Conservation (phyloP, 2,329 filamentous ascomycete species). For the Ceratocystis albifundus region DNA sequence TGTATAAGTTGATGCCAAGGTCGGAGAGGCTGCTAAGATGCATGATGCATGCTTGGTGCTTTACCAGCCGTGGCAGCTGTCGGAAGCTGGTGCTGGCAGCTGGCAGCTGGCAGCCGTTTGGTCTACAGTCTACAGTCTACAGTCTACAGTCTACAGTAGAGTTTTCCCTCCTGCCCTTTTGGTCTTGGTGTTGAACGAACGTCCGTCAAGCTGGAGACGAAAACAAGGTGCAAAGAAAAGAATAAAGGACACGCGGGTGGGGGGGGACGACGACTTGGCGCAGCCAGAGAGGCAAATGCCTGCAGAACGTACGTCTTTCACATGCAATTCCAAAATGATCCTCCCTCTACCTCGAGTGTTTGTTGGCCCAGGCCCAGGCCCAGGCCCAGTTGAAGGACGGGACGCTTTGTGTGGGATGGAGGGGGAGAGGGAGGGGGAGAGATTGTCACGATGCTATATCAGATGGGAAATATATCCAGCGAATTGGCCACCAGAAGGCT, state of each 20-base stretch:
- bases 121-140: no score
- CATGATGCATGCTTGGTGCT: no score
- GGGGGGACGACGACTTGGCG: no score
- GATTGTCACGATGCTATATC: background rate
- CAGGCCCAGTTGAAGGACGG: background rate
- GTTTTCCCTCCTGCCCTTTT: no score
- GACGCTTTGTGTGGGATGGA: slow-evolving; percentile 1
- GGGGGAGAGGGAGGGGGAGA: background rate
- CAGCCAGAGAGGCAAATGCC: background rate
- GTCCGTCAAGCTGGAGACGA: background rate
- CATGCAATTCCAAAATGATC: slow-evolving; percentile 13
- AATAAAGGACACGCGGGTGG: no score
- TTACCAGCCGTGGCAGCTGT: background rate
- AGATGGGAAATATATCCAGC: background rate
- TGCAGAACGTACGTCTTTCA: slow-evolving; percentile 13
- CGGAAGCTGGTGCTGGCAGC: background rate
- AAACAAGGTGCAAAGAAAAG: no score
- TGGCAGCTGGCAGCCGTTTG: no score
- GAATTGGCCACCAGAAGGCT: background rate
- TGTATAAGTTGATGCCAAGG: background rate
- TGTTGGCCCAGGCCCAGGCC: no score
- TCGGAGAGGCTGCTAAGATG: no score
- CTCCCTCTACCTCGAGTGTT: background rate
- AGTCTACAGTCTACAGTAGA: no score
- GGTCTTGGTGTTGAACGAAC: no score